Evolutionary conservation across 495 filamentous ascomycete species (phyloP).

Genomic region (Penicillium coprophilum): DNA sequence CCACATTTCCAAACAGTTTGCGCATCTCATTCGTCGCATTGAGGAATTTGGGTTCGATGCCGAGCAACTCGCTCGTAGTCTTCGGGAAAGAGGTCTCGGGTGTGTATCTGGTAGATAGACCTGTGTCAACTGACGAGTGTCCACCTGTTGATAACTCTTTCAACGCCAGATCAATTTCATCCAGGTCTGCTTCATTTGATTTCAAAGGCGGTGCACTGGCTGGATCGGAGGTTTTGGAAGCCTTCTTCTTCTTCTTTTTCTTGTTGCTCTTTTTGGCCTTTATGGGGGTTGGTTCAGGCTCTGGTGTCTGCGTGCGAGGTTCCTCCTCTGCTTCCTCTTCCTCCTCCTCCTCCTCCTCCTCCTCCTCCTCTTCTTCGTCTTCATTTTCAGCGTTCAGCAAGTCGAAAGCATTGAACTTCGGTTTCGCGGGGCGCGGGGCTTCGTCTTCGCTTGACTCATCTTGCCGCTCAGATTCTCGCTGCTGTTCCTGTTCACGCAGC

Average conservation of each 20-base stretch:
- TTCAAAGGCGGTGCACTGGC: conserved; percentile 15
- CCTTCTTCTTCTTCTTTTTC: conserved; percentile 49
- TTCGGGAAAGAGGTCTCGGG: conserved; percentile 47
- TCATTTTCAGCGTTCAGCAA: conserved; percentile 56
- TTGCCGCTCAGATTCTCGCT: conserved; percentile 48
- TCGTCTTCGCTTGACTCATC: conserved; percentile 56
- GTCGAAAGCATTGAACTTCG: conserved; percentile 52
- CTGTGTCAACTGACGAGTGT: conserved; percentile 16
- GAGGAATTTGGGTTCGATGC: conserved; percentile 74
- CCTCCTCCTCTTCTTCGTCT: conserved; percentile 65
- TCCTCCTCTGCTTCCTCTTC: conserved; percentile 39
- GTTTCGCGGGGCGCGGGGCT: conserved; percentile 32
- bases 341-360: conserved; percentile 60
- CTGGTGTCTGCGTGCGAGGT: conserved; percentile 20
- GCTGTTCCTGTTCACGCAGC: conserved; percentile 61
- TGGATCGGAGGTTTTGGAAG: conserved; percentile 20
- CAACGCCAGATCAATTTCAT: conserved; percentile 84
- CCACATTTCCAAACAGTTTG: conserved; percentile 80
- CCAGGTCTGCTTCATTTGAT: conserved; percentile 46
- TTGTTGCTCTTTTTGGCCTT: conserved; percentile 49
- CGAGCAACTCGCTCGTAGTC: conserved; percentile 57
- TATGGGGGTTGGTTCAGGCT: conserved; percentile 19
- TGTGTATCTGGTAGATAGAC: conserved; percentile 26
- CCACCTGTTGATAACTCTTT: conserved; percentile 54
- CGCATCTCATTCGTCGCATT: conserved; percentile 94